Evolutionary conservation across 2,329 filamentous ascomycete species (phyloP).

Genomic region (Botrytis galanthina): DNA sequence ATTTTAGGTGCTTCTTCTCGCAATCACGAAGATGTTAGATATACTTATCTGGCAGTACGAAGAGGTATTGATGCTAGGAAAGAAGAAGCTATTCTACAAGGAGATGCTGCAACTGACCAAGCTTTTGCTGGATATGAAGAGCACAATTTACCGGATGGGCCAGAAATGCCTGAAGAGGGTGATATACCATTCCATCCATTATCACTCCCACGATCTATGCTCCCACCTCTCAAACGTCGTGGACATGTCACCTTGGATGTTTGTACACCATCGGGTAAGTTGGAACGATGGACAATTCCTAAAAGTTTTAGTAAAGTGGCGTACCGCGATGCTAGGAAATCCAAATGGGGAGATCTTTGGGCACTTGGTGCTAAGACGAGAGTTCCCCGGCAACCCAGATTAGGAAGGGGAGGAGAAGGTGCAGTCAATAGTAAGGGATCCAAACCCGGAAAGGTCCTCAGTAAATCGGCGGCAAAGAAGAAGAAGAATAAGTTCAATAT

Average conservation of each 20-base stretch:
- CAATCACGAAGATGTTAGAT: slow-evolving; percentile 89
- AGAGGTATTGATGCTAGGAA: slow-evolving; percentile 62
- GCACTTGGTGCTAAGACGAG: slow-evolving; percentile 90
- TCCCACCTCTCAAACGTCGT: slow-evolving; percentile 80
- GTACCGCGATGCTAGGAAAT: slow-evolving; percentile 90
- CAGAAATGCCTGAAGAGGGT: slow-evolving; percentile 24
- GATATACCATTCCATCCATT: slow-evolving; percentile 50
- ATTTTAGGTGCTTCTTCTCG: slow-evolving; percentile 66
- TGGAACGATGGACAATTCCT: slow-evolving; percentile 93
- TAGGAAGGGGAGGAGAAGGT: slow-evolving; percentile 47
- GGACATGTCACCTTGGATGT: slow-evolving; percentile 88
- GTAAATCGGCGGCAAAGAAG: slow-evolving; percentile 42
- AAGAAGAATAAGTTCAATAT: slow-evolving; percentile 44
- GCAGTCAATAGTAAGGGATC: slow-evolving; percentile 33
- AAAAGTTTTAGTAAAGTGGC: slow-evolving; percentile 76
- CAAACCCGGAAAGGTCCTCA: slow-evolving; percentile 40
- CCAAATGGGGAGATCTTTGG: slow-evolving; percentile 91
- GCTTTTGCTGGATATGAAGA: slow-evolving; percentile 74
- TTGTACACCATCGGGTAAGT: slow-evolving; percentile 79
- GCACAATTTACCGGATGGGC: slow-evolving; percentile 36
- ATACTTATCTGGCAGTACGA: slow-evolving; percentile 84
- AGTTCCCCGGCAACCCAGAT: slow-evolving; percentile 56
- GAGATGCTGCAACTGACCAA: slow-evolving; percentile 55
- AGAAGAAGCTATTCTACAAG: slow-evolving; percentile 45
- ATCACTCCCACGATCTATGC: slow-evolving; percentile 72